Conservation (phyloP, 257 asterid species). For the Datura wrightii region DNA sequence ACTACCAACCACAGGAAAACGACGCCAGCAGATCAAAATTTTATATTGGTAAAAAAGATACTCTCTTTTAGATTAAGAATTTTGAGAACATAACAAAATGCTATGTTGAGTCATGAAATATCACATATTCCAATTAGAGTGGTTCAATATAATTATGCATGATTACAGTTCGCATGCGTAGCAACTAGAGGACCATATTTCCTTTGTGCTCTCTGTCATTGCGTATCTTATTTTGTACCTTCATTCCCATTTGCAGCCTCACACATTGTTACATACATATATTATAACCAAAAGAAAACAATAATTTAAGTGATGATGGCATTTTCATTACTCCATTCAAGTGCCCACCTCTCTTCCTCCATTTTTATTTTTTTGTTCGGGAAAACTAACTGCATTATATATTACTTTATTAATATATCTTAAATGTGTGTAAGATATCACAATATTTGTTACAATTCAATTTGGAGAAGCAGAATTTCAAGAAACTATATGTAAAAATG, state of each 20-base stretch:
- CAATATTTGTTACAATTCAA: neutral
- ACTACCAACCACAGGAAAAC: no score
- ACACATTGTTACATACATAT: neutral
- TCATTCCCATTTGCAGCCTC: neutral
- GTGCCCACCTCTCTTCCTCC: neutral
- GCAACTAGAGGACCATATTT: conserved; percentile 10
- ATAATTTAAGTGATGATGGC: neutral
- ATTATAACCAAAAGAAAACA: neutral
- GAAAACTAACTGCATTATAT: neutral
- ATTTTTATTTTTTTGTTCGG: neutral
- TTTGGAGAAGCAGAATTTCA: neutral
- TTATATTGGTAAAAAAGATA: neutral
- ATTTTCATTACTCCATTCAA: conserved; percentile 2
- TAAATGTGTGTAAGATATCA: neutral
- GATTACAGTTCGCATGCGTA: conserved; percentile 23
- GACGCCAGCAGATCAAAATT: neutral
- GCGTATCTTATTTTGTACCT: conserved; percentile 8
- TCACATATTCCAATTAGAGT: neutral
- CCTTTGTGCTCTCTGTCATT: neutral
- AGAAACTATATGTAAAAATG: neutral
- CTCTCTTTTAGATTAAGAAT: neutral
- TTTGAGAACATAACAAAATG: neutral
- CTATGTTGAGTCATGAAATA: conserved; percentile 1
- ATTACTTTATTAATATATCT: no score
- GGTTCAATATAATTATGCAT: neutral